These are phyloP conservation scores for Chenopodium formosanum DNA, from an alignment of 148 eudicot species.

Conservation along the genomic window DNA sequence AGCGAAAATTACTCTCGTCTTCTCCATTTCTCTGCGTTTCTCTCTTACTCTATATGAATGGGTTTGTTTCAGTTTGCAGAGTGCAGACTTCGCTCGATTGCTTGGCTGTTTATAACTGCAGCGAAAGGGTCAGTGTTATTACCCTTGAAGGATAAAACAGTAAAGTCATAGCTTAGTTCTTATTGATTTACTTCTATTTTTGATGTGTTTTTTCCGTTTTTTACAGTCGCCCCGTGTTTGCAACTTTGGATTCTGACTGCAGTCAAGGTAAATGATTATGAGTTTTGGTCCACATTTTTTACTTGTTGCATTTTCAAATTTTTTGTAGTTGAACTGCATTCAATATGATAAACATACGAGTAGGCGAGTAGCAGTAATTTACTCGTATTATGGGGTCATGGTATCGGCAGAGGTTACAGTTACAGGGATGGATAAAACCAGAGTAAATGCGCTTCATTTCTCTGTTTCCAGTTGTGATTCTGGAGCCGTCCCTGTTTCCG, in stretches of 20 bases:
- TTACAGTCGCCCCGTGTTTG: conserved; percentile 1
- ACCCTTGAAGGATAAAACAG: neutral
- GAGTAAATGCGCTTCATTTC: conserved; percentile 24
- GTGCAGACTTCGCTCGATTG: neutral
- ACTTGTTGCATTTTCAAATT: conserved; percentile 5
- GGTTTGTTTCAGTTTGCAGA: conserved; percentile 7
- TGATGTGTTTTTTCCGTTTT: neutral
- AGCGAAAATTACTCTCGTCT: conserved; percentile 3
- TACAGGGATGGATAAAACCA: conserved; percentile 11
- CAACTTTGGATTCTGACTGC: neutral
- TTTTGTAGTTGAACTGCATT: conserved; percentile 5
- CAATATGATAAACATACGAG: neutral
- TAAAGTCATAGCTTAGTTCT: neutral
- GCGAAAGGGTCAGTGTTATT: conserved; percentile 10
- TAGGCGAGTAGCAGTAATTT: conserved; percentile 3
- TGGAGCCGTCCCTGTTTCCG: neutral
- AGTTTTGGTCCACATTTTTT: conserved; percentile 20
- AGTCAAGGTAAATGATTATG: neutral
- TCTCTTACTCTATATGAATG: neutral
- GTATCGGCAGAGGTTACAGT: conserved; percentile 10
- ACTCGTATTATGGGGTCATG: conserved; percentile 21
- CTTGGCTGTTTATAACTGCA: conserved; percentile 19
- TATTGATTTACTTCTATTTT: neutral
- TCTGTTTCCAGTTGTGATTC: conserved; percentile 20
- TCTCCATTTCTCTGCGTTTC: conserved; percentile 28